Conservation (phyloP, 192 early-diverging fungal genomes). For the Spizellomyces punctatus region DNA sequence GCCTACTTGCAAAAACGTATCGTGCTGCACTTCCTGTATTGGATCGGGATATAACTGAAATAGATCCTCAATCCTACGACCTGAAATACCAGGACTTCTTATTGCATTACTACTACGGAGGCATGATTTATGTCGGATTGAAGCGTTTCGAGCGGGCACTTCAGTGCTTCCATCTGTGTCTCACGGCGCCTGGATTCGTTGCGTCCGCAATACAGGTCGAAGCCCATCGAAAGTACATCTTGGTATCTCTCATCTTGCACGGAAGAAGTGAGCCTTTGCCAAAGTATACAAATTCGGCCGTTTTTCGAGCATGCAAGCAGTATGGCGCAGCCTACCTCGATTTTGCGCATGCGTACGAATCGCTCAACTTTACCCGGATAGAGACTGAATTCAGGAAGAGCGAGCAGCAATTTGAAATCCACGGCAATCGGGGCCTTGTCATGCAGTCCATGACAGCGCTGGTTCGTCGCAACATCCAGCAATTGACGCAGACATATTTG, state of each 20-base stretch:
- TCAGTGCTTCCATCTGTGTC: slow-evolving; percentile 58
- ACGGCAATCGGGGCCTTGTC: slow-evolving; percentile 69
- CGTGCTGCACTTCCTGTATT: slow-evolving; percentile 33
- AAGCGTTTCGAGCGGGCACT: slow-evolving; percentile 67
- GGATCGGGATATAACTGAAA: slow-evolving; percentile 21
- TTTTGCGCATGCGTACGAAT: slow-evolving; percentile 62
- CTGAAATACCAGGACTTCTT: slow-evolving; percentile 61
- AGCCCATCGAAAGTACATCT: slow-evolving; percentile 69
- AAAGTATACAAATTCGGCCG: slow-evolving; percentile 26
- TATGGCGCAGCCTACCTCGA: slow-evolving; percentile 57
- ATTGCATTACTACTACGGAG: slow-evolving; percentile 80
- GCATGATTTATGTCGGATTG: slow-evolving; percentile 68
- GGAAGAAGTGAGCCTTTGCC: slow-evolving; percentile 47
- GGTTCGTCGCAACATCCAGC: slow-evolving; percentile 62
- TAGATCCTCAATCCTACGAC: slow-evolving; percentile 12
- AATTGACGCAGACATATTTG: slow-evolving; percentile 75
- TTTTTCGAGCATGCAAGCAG: slow-evolving; percentile 45
- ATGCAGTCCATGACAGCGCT: slow-evolving; percentile 52
- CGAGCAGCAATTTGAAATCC: slow-evolving; percentile 40
- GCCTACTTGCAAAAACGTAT: slow-evolving; percentile 32
- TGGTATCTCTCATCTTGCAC: slow-evolving; percentile 62
- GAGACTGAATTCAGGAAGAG: slow-evolving; percentile 47
- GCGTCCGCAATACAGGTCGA: slow-evolving; percentile 75
- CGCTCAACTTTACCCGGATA: slow-evolving; percentile 43
- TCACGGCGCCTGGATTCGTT: slow-evolving; percentile 65